Evolutionary conservation across 148 eudicot genomes (phyloP).

Genomic region (Chenopodium album): DNA sequence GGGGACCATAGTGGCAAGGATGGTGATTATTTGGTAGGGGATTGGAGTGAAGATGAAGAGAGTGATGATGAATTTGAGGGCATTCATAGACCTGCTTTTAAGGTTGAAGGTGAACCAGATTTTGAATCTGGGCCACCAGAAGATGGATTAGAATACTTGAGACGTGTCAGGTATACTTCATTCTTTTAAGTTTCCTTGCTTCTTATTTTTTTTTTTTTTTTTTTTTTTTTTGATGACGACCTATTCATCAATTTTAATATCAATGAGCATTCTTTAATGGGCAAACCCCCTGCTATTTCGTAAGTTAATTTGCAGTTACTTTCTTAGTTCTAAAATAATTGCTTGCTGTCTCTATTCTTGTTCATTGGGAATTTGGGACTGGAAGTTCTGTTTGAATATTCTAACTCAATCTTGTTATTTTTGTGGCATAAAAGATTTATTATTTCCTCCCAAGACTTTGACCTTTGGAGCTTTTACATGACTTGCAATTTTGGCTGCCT

Average conservation of each 20-base stretch:
- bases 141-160: conserved; percentile 90
- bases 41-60: conserved; percentile 57
- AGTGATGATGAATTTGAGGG: conserved; percentile 66
- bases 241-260: neutral
- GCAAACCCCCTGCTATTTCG: neutral
- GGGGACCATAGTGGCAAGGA: conserved; percentile 22
- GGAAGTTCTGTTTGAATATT: neutral
- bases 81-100: conserved; percentile 79
- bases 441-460: neutral
- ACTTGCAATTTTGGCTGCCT: neutral
- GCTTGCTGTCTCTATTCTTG: neutral
- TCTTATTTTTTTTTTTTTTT: neutral
- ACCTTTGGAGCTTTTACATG: neutral
- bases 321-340: neutral
- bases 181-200: neutral
- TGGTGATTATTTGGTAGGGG: conserved; percentile 33
- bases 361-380: neutral
- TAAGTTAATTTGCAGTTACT: neutral
- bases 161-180: conserved; percentile 81
- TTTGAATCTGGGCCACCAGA: conserved; percentile 93
- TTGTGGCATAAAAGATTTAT: neutral
- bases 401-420: neutral
- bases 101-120: conserved; percentile 82
- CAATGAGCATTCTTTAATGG: neutral
- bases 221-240: neutral